Base-by-base conservation (phyloP, 345 rosid genomes). In the Brassica incana region DNA sequence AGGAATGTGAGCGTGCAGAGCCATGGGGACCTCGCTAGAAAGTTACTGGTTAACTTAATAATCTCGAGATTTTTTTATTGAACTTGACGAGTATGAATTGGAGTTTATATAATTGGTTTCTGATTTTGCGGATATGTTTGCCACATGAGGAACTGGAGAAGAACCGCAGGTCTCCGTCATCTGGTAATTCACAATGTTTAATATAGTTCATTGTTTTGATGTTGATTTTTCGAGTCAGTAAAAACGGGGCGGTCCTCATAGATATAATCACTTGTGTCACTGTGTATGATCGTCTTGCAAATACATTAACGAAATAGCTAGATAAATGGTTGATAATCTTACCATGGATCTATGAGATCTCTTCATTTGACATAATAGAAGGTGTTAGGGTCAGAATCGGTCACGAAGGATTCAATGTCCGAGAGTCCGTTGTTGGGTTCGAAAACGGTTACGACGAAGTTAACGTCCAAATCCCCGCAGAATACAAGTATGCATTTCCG, bases 111-210 rank as follows among this genome's bases (percentile, higher is more conserved):
- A 35, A 1, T 6, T 68, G 71, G 14, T 75, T 69, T 76, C 69
- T 75, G 27, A 80, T 65, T n/a, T 65, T n/a, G 56, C 1, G 60
- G 76, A 54, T 64, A 56, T 80, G 20, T 71, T 80, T 84, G 43
- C 81, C 78, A 77, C 89, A 95, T 97, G 99, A 93, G 93, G 98
- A 95, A 88, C 86, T 95, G 98, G 96, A 91, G 86, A 95, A 43
- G 77, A 93, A 93, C 78, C 90, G 94, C 50, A 88, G 83, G 84
- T 77, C 90, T 58, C 23, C 23, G 23, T 82, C 91, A 33, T 84
- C 89, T 77, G 92, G 97, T 94, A 88, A 72, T 40, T 54, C 0
- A 7, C 8, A 8, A 52, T 14, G 32, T n/a, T 54, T 32, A n/a
- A n/a, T 29, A 60, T 43, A 52, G 14, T 80, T 58, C 8, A 36